These are phyloP conservation scores for Alternaria ethzedia DNA, from an alignment of 2,329 filamentous ascomycete genomes.

Conservation along the genomic window DNA sequence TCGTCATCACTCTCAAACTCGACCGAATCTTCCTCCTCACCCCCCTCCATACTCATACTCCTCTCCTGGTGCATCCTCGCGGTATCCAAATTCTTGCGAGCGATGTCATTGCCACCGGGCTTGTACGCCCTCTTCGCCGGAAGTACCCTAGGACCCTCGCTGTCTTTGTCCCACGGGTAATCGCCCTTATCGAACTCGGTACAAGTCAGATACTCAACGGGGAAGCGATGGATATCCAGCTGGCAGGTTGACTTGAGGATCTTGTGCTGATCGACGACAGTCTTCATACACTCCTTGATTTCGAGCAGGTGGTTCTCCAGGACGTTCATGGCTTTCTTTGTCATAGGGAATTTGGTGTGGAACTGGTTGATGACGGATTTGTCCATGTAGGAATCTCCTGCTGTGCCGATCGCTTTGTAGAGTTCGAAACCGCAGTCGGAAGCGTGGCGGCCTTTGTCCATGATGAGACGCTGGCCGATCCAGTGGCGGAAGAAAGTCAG, in stretches of 20 bases:
- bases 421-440: conserved; percentile 56
- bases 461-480: conserved; percentile 51
- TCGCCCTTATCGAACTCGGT: conserved; percentile 49
- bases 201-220: conserved; percentile 55
- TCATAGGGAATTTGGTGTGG: conserved; percentile 53
- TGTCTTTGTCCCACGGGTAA: conserved; percentile 49
- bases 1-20: conserved; percentile 15
- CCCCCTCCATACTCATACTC: conserved; percentile 6
- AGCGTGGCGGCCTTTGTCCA: conserved; percentile 46
- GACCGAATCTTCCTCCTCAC: conserved; percentile 7
- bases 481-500: conserved; percentile 57
- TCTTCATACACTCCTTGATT: conserved; percentile 53
- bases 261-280: conserved; percentile 42
- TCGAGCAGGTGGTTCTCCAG: conserved; percentile 50
- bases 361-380: conserved; percentile 48
- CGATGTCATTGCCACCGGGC: conserved; percentile 38
- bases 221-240: conserved; percentile 46
- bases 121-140: conserved; percentile 26
- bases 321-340: conserved; percentile 51
- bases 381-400: conserved; percentile 54
- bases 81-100: conserved; percentile 29
- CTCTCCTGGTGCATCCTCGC: conserved; percentile 19
- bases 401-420: conserved; percentile 51
- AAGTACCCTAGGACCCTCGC: conserved; percentile 1
- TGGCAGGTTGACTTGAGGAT: conserved; percentile 51